Percentiles rank a stretch among this genome's conserved stretches.
Conservation (phyloP, 805 yeast genomes). For the Ogataea philodendri region DNA sequence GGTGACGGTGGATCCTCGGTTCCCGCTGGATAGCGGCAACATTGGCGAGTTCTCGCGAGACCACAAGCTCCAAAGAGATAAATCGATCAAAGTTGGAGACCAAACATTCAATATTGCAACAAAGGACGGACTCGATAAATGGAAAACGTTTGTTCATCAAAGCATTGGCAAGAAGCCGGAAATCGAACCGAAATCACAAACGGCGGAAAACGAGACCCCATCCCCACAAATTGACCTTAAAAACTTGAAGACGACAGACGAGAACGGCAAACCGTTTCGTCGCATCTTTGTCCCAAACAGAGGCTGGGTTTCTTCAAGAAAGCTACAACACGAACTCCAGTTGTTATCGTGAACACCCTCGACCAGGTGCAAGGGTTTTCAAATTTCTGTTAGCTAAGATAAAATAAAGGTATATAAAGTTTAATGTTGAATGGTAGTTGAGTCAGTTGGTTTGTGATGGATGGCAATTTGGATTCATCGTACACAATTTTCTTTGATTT, state of each 20-base stretch:
- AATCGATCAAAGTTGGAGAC: slow-evolving; percentile 20
- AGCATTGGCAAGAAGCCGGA: slow-evolving; percentile 13
- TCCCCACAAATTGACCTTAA: slow-evolving; percentile 4
- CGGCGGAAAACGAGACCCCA: slow-evolving; percentile 2
- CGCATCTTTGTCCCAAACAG: slow-evolving; percentile 47
- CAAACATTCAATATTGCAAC: slow-evolving; percentile 33
- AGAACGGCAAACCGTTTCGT: slow-evolving; percentile 40
- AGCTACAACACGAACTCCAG: slow-evolving; percentile 19
- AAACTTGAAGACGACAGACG: slow-evolving; percentile 28
- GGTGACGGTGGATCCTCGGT: slow-evolving; percentile 7
- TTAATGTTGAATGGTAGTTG: too few relatives aligned
- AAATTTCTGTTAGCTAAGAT: too few relatives aligned
- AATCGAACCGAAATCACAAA: background rate
- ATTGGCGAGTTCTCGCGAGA: too few relatives aligned
- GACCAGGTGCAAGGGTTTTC: too few relatives aligned
- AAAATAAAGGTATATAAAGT: too few relatives aligned
- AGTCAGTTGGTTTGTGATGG: slow-evolving; percentile 10
- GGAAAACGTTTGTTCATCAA: slow-evolving; percentile 27
- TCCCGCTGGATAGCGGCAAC: slow-evolving; percentile 4
- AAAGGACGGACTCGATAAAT: slow-evolving; percentile 29
- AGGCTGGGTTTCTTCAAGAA: slow-evolving; percentile 44
- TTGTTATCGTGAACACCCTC: slow-evolving; percentile 4
- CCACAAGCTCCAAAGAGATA: slow-evolving; percentile 5
- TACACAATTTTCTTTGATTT: slow-evolving; percentile 31
- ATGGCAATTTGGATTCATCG: slow-evolving; percentile 7